A percentile compares a stretch with the other conserved stretches of the same genome.
These are phyloP conservation scores for Glonium stellatum DNA, from an alignment of 495 filamentous ascomycete genomes.

Conservation along the genomic window DNA sequence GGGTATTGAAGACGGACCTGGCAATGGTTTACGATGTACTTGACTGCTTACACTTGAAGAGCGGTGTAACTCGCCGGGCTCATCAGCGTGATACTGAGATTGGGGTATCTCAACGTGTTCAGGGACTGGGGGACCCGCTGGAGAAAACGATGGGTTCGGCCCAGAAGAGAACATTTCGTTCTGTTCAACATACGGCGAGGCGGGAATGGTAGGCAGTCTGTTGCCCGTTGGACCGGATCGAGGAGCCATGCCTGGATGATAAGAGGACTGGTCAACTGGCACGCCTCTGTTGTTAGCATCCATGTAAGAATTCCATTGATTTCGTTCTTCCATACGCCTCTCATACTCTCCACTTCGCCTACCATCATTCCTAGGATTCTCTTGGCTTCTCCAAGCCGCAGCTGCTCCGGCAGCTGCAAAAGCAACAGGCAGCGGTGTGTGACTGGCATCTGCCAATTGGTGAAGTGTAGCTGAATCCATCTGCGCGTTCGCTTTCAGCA, in stretches of 20 bases:
- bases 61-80: slow-evolving; percentile 2
- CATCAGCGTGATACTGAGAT: slow-evolving; percentile 4
- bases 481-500: slow-evolving; percentile 68
- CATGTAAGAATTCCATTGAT: slow-evolving; percentile 6
- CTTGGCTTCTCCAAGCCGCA: slow-evolving; percentile 34
- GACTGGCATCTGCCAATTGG: slow-evolving; percentile 60
- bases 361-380: slow-evolving; percentile 12
- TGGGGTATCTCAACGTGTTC: slow-evolving; percentile 23
- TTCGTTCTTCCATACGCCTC: slow-evolving; percentile 18
- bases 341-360: slow-evolving; percentile 29
- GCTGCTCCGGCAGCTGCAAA: slow-evolving; percentile 39
- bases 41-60: slow-evolving; percentile 11
- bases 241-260: slow-evolving; percentile 11
- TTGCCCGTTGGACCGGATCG: slow-evolving; percentile 16
- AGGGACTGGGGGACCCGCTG: slow-evolving; percentile 34
- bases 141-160: neutral
- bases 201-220: slow-evolving; percentile 36
- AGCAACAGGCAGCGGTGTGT: slow-evolving; percentile 18
- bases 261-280: slow-evolving; percentile 18
- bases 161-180: slow-evolving; percentile 18
- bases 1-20: slow-evolving; percentile 27
- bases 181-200: slow-evolving; percentile 34
- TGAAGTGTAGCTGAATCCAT: slow-evolving; percentile 74
- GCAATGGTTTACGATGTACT: slow-evolving; percentile 27
- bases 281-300: slow-evolving; percentile 15